phyloP scores from a whole-genome alignment of 23 red algal genomes.

The Cyanidioschyzon merolae region DNA sequence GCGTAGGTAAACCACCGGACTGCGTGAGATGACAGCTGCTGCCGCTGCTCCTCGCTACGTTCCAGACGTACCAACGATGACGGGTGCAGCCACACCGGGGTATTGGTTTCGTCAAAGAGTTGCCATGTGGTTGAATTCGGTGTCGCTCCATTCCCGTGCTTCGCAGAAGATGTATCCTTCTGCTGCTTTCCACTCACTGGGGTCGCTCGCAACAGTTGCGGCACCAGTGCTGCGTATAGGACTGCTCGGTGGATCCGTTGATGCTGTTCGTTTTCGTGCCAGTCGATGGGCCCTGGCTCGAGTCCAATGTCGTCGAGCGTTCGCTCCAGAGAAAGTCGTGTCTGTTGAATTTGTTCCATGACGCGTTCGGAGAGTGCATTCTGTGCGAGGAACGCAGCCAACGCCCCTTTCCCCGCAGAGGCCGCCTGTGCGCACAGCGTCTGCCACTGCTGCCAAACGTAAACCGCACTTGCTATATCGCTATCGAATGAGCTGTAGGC shows the following conservation, averaged over 20 bases:
- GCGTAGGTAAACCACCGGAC: constrained; percentile 9
- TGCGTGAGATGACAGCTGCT: too few species aligned
- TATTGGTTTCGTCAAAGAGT: constrained; percentile 17
- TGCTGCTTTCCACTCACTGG: constrained; percentile 22
- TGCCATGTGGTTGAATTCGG: background rate
- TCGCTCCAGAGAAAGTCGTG: constrained; percentile 30
- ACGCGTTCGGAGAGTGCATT: constrained; percentile 42
- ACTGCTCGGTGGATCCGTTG: constrained; percentile 32
- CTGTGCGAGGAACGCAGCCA: constrained; percentile 26
- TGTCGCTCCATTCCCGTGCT: background rate
- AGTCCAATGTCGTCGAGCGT: constrained; percentile 49
- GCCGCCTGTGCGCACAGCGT: constrained; percentile 23
- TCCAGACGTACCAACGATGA: constrained; percentile 42
- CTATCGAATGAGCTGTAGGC: constrained; percentile 33
- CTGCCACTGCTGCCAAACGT: constrained; percentile 40
- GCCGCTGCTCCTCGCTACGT: constrained; percentile 33
- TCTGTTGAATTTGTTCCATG: constrained; percentile 39
- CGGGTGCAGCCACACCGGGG: constrained; percentile 43
- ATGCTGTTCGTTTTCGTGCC: constrained; percentile 14
- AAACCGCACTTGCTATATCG: constrained; percentile 44
- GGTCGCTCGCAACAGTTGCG: constrained; percentile 56
- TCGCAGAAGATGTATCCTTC: constrained; percentile 25
- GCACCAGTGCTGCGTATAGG: constrained; percentile 60
- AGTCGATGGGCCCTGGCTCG: background rate
- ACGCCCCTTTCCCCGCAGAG: constrained; percentile 1